Conservation (phyloP, 1,139 yeast genomes). For the Candida sp. region DNA sequence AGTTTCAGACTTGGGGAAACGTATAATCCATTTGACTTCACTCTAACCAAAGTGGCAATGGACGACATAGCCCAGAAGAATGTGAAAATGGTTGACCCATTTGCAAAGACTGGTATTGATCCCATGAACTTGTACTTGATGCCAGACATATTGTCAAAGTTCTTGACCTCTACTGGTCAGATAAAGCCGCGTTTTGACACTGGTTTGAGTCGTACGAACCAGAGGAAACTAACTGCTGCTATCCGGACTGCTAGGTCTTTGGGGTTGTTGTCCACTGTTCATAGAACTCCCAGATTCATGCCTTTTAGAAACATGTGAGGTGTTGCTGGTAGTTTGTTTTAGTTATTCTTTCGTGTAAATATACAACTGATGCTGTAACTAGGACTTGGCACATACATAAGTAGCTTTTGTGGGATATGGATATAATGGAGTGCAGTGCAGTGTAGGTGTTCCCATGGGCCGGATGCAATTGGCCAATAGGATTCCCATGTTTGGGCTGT, state of each 20-base stretch:
- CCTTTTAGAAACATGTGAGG: slow-evolving; percentile 41
- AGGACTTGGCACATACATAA: too few relatives aligned
- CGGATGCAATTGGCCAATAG: not conserved
- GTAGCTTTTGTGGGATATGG: not conserved
- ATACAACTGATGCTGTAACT: not conserved
- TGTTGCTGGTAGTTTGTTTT: not conserved
- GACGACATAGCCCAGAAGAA: slow-evolving; percentile 23
- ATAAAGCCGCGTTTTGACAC: slow-evolving; percentile 71
- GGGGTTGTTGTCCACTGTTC: slow-evolving; percentile 68
- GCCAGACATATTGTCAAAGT: slow-evolving; percentile 65
- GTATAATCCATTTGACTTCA: slow-evolving; percentile 80
- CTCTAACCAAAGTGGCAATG: slow-evolving; percentile 54
- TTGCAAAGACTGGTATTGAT: slow-evolving; percentile 60
- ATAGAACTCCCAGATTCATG: slow-evolving; percentile 53
- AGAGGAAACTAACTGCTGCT: slow-evolving; percentile 67
- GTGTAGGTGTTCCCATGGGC: not conserved
- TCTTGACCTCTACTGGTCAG: slow-evolving; percentile 66
- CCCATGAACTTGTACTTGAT: slow-evolving; percentile 69
- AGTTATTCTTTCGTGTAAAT: not conserved
- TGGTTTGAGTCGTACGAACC: slow-evolving; percentile 64
- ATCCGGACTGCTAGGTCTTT: slow-evolving; percentile 70
- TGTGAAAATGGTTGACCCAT: slow-evolving; percentile 32
- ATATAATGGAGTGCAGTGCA: too few relatives aligned
- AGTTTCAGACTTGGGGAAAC: slow-evolving; percentile 47
- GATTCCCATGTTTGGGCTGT: not conserved